These are phyloP conservation scores for Geotrichum carabidarum DNA, from an alignment of 1,139 yeast species.

Conservation along the genomic window DNA sequence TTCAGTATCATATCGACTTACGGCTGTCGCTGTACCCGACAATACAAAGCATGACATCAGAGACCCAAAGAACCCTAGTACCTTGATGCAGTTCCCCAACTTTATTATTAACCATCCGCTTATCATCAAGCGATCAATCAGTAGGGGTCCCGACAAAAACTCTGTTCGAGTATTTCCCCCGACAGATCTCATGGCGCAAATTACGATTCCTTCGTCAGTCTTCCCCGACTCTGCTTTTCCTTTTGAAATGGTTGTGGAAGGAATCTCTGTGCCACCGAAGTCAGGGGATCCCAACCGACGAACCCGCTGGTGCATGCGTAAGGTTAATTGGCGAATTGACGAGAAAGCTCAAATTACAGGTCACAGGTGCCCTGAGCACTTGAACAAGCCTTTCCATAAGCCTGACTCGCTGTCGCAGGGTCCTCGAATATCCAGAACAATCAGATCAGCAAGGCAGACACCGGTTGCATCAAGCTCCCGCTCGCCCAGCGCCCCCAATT, in stretches of 20 bases:
- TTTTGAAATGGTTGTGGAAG: slow-evolving; percentile 75
- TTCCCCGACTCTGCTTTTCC: slow-evolving; percentile 85
- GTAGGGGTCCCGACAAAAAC: slow-evolving; percentile 79
- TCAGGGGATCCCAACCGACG: slow-evolving; percentile 36
- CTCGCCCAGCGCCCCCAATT: neutral
- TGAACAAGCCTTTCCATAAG: slow-evolving; percentile 3
- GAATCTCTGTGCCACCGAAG: slow-evolving; percentile 47
- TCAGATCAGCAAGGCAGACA: neutral
- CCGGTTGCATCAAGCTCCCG: neutral
- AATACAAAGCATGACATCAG: slow-evolving; percentile 10
- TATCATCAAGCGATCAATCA: slow-evolving; percentile 68
- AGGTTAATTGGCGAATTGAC: slow-evolving; percentile 81
- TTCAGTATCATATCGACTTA: slow-evolving; percentile 64
- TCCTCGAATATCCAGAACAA: neutral
- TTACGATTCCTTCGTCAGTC: slow-evolving; percentile 80
- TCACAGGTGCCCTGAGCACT: slow-evolving; percentile 23
- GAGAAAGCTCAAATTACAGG: slow-evolving; percentile 66
- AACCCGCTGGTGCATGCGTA: slow-evolving; percentile 89
- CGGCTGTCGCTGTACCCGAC: slow-evolving; percentile 55
- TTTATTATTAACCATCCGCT: slow-evolving; percentile 44
- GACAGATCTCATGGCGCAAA: slow-evolving; percentile 80
- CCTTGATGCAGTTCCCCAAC: neutral
- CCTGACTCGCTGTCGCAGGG: neutral
- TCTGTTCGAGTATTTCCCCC: slow-evolving; percentile 93
- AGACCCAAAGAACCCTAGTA: neutral